Base-by-base conservation (phyloP, 1,139 yeast species). In the Lodderomyces parapsilosis region DNA sequence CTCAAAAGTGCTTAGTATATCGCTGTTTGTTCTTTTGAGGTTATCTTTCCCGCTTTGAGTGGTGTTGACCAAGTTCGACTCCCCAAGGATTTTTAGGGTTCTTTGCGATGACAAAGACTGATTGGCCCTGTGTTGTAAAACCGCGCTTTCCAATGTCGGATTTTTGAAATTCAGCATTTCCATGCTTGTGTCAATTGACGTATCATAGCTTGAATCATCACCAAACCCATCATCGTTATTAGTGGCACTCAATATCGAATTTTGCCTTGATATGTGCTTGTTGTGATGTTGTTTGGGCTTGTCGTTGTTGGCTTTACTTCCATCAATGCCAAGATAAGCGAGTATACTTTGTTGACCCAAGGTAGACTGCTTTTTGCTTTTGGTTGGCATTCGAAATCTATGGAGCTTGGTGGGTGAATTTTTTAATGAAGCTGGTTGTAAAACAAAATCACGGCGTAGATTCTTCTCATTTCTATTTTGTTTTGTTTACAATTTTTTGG, bases 111-210 rank as follows among this genome's bases (percentile, higher is more conserved):
- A 44, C 39, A 43, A 44, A 14, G 50, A 42, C 25, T 9, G 24
- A 17, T 23, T 23, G 4, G 27, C 27, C 10, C 37, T 18, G 5
- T 34, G 37, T 9, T 22, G 37, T 17, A 19, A 23, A 7, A 34
- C 14, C 15, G 19, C 33, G 11, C 13, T 38, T 17, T 27, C 20
- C 28, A 62, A 44, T 11, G 49, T 37, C 2, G 65, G 62, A 40
- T 56, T 59, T 33, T 53, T 49, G 47, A 64, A 64, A 45, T 64
- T 65, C 34, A 52, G 55, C 7, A 63, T 43, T 38, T 64, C 70
- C 14, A 41, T 36, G 4, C 68, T 66, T 1, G 67, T 62, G 8
- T 50, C 67, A 42, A 63, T 53, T 2, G 70, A 65, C 4, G 59
- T 59, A 40, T 65, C 68, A 13, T 63, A 55, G 45, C 62, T 61